Evolutionary conservation across 2,329 filamentous ascomycete genomes (phyloP).

Genomic region (Shiraia bambusicola): DNA sequence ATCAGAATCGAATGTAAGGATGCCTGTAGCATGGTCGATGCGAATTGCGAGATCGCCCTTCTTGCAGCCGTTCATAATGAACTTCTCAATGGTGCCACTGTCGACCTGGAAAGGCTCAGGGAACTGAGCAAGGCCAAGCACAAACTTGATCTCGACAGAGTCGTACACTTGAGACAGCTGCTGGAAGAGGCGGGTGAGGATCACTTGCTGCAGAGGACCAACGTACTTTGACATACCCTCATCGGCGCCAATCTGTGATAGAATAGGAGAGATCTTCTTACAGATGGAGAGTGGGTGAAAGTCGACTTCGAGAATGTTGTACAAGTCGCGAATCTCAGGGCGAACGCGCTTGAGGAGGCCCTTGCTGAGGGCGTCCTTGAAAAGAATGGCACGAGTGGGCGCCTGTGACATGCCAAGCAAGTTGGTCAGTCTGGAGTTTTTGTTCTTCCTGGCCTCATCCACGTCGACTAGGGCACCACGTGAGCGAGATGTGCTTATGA

Average conservation of each 20-base stretch:
- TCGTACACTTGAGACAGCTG: slow-evolving; percentile 99
- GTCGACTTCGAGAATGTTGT: slow-evolving; percentile 98
- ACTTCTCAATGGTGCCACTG: slow-evolving; percentile 92
- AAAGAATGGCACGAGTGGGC: slow-evolving; percentile 84
- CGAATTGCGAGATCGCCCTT: slow-evolving; percentile 97
- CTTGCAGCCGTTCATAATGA: slow-evolving; percentile 99
- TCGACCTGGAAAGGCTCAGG: slow-evolving; percentile 94
- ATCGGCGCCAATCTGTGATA: slow-evolving; percentile 89
- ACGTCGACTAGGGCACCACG: slow-evolving; percentile 95
- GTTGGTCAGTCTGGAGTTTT: slow-evolving; percentile 96
- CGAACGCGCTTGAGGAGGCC: slow-evolving; percentile 88
- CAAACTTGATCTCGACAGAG: slow-evolving; percentile 91
- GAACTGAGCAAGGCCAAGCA: slow-evolving; percentile 91
- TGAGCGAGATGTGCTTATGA: slow-evolving; percentile 97
- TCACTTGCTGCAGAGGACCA: slow-evolving; percentile 93
- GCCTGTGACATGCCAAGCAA: slow-evolving; percentile 89
- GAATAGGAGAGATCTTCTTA: slow-evolving; percentile 96
- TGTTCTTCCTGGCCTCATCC: slow-evolving; percentile 96
- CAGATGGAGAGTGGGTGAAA: slow-evolving; percentile 99
- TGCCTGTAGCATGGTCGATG: slow-evolving; percentile 91
- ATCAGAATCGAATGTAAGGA: slow-evolving; percentile 95
- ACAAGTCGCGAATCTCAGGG: slow-evolving; percentile 93
- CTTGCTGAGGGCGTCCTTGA: slow-evolving; percentile 95
- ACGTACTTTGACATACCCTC: slow-evolving; percentile 98
- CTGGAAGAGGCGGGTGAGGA: slow-evolving; percentile 96